phyloP scores from a whole-genome alignment of 2,329 filamentous ascomycete species.

The Nemania bipapillata region DNA sequence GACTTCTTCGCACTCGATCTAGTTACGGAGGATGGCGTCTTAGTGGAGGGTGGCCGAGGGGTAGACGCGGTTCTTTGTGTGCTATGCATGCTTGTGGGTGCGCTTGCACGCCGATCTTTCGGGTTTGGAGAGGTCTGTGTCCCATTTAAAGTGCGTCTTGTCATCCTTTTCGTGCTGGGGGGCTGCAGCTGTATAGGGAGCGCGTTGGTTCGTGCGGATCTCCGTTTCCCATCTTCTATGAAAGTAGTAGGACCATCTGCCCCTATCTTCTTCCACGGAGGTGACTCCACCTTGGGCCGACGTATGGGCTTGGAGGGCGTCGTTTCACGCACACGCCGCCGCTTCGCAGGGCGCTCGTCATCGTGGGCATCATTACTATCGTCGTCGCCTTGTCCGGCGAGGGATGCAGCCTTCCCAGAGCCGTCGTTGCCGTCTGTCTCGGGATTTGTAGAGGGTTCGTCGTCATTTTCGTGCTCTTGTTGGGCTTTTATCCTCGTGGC shows the following conservation, averaged over 20 bases:
- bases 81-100: conserved; percentile 49
- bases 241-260: conserved; percentile 91
- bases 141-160: conserved; percentile 58
- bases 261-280: conserved; percentile 89
- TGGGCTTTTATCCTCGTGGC: not conserved
- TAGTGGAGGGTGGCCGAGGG: conserved; percentile 47
- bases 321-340: conserved; percentile 68
- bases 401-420: conserved; percentile 30
- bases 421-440: conserved; percentile 36
- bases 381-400: conserved; percentile 47
- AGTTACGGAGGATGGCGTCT: conserved; percentile 40
- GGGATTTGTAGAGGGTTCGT: conserved; percentile 27
- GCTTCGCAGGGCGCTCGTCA: conserved; percentile 69
- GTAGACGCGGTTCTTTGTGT: conserved; percentile 49
- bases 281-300: conserved; percentile 71
- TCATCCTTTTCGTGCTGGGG: conserved; percentile 62
- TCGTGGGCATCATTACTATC: conserved; percentile 36
- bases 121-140: conserved; percentile 52
- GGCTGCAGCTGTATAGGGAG: conserved; percentile 65
- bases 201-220: conserved; percentile 72
- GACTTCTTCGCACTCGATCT: conserved; percentile 45
- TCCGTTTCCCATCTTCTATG: conserved; percentile 75
- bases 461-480: not conserved
- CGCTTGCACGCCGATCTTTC: conserved; percentile 48
- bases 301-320: conserved; percentile 53